Evolutionary conservation across 2,329 filamentous ascomycete genomes (phyloP), one percentile per base, ranked within the genome.

Genomic region (Alternaria sp.): DNA sequence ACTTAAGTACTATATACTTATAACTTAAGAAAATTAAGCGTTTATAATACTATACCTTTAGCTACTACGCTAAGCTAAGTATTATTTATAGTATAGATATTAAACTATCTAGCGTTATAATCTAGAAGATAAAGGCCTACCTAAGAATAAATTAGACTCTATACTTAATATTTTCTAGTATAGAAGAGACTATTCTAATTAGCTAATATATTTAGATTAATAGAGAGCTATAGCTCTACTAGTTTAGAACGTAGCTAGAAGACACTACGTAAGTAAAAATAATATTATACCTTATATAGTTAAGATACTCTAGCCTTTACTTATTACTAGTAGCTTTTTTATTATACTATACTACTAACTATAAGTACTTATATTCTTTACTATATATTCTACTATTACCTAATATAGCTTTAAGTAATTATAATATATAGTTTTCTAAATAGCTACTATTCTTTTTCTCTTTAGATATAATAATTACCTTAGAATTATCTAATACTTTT

Each of bases 301-400:
- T 5, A 55, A 49, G 13, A 25, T 3, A 49, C 25, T 5, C 28
- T 54, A 60, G 28, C 2, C 25, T 32, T 12, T 4, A 44, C 23
- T 60, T 55, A 8, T 50, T 60, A 25, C 30, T 60, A 3, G 50
- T 9, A 11, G 51, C 50, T 49, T 59, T 32, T 60, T 61, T 61
- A 10, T 61, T 5, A 21, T 5, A 11, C 58, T 50, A 17, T 55
- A 3, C 45, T 26, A 10, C n/a, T 23, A 7, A 12, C 44, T 60
- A 60, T 61, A 61, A 61, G 23, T 17, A 19, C 58, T 44, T 61
- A 32, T 10, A n/a, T n/a, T 25, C 10, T 36, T 56, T 13, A 17
- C 58, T 56, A 45, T n/a, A 30, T 56, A 4, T 56, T 15, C 19
- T 2, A 26, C 15, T 44, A 44, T 7, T 15, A 61, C 3, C 32